These are phyloP conservation scores for Irpex rosettiformis DNA, from an alignment of 1,284 basidiomycete species.

Conservation along the genomic window DNA sequence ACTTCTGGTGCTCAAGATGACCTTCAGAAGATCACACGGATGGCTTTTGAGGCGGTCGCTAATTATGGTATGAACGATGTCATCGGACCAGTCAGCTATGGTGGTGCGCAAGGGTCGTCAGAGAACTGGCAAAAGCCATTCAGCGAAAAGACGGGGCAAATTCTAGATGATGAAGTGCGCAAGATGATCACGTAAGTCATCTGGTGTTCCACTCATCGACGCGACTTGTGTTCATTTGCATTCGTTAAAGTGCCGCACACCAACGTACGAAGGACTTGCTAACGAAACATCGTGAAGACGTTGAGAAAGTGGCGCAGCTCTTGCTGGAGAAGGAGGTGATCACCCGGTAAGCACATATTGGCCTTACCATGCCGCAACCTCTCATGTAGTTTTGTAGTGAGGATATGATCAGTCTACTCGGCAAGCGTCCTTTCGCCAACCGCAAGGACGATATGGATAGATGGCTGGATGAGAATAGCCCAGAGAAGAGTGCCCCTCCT, in stretches of 20 bases:
- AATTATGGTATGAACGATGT: slow-evolving; percentile 96
- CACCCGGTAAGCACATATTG: slow-evolving; percentile 59
- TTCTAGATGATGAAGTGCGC: slow-evolving; percentile 88
- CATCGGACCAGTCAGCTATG: slow-evolving; percentile 96
- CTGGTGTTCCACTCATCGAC: not conserved
- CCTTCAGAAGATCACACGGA: slow-evolving; percentile 95
- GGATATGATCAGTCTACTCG: slow-evolving; percentile 86
- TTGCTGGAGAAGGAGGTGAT: slow-evolving; percentile 95
- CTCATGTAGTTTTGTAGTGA: slow-evolving; percentile 42
- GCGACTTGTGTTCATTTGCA: slow-evolving; percentile 2
- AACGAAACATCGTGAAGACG: slow-evolving; percentile 79
- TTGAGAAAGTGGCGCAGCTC: slow-evolving; percentile 91
- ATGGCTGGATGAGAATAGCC: slow-evolving; percentile 79
- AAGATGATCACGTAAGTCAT: slow-evolving; percentile 84
- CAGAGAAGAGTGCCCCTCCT: slow-evolving; percentile 51
- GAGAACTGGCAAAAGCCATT: slow-evolving; percentile 97
- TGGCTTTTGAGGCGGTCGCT: slow-evolving; percentile 95
- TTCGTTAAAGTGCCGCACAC: slow-evolving; percentile 64
- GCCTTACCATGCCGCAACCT: not conserved
- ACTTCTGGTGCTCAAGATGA: slow-evolving; percentile 99
- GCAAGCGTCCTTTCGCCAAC: slow-evolving; percentile 79
- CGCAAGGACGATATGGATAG: slow-evolving; percentile 90
- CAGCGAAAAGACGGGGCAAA: slow-evolving; percentile 95
- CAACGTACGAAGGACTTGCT: slow-evolving; percentile 82
- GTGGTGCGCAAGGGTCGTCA: slow-evolving; percentile 76